Base-by-base conservation (phyloP, 2,329 filamentous ascomycete genomes). In the Sporothrix pallida region DNA sequence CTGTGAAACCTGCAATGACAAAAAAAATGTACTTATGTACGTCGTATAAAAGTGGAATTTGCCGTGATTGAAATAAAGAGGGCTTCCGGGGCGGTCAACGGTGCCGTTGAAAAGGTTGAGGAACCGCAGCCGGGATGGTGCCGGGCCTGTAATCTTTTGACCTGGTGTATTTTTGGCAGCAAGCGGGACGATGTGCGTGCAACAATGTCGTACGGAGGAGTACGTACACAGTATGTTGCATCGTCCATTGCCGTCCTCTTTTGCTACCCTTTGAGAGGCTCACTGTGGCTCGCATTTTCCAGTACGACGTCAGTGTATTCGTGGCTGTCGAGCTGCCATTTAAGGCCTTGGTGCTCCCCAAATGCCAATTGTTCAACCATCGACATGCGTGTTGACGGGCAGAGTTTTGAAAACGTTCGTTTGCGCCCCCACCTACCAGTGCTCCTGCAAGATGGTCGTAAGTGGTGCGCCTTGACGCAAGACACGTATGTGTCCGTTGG, bases 391-490 rank as follows among this genome's bases (percentile, higher is more conserved):
- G 54, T 31, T 60, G 37, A 26, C 54, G 20, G n/a, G 42, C 42
- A 37, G 42, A 56, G 26, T 54, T 23, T 72, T n/a, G 58, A 48
- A 56, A 20, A 56, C 58, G 31, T 48, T 26, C n/a, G 37, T 20
- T 63, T 71, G 42, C 42, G 70, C 70, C 70, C 70, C 70, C 70
- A 71, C 37, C n/a, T 20, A 26, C 54, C 70, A 60, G 46, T 63
- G 7, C 20, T 4, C 8, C 42, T 58, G 60, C 37, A 63, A 46
- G 37, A 65, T 46, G 60, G 37, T 65, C 60, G 10, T 46, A 23
- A 65, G 60, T 46, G 60, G 42, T 46, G n/a, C 10, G 42, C 37
- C 37, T 65, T 46, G 60, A 46, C 37, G 60, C 60, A 65, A 23
- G 60, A 72, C 58, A 72, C 70, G 63, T 50, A 46, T 54, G 12